Evolutionary conservation across 495 filamentous ascomycete species (phyloP).

Genomic region (Aspergillus heteromorphus): DNA sequence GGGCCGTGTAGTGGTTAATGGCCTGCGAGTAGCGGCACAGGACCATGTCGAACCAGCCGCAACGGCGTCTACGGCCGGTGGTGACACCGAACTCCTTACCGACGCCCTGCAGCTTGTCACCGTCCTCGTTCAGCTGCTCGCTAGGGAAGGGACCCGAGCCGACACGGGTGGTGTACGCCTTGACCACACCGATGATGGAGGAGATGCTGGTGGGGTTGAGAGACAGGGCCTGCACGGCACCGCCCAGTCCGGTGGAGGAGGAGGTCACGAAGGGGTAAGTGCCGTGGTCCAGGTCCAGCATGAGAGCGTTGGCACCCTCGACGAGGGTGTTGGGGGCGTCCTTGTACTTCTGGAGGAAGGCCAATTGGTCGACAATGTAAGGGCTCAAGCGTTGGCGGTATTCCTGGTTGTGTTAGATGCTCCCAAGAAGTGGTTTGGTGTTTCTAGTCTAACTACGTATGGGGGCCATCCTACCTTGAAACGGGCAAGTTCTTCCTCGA

Average conservation of each 20-base stretch:
- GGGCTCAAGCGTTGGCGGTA: constrained; percentile 62
- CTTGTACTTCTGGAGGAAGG: constrained; percentile 44
- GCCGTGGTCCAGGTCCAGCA: constrained; percentile 71
- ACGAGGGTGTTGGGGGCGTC: constrained; percentile 64
- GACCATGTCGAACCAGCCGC: constrained; percentile 89
- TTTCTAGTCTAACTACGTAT: background rate
- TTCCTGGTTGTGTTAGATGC: constrained; percentile 31
- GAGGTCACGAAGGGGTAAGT: constrained; percentile 86
- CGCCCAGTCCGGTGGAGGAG: constrained; percentile 68
- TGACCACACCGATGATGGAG: constrained; percentile 77
- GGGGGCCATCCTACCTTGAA: constrained; percentile 45
- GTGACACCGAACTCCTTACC: constrained; percentile 74
- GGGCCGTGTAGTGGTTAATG: constrained; percentile 67
- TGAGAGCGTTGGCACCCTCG: constrained; percentile 86
- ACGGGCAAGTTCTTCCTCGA: constrained; percentile 71
- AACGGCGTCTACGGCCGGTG: constrained; percentile 76
- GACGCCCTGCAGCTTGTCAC: constrained; percentile 58
- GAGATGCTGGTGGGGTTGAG: constrained; percentile 43
- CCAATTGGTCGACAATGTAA: constrained; percentile 61
- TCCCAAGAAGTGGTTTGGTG: constrained; percentile 1
- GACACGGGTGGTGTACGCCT: constrained; percentile 73
- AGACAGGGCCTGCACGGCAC: constrained; percentile 68
- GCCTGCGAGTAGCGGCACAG: constrained; percentile 68
- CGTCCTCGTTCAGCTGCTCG: constrained; percentile 63
- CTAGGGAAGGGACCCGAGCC: constrained; percentile 81